Percentiles rank a stretch among this genome's conserved stretches.
These are phyloP conservation scores for Trichaptum fuscoviolaceum DNA, from an alignment of 768 basidiomycete genomes.

Conservation along the genomic window DNA sequence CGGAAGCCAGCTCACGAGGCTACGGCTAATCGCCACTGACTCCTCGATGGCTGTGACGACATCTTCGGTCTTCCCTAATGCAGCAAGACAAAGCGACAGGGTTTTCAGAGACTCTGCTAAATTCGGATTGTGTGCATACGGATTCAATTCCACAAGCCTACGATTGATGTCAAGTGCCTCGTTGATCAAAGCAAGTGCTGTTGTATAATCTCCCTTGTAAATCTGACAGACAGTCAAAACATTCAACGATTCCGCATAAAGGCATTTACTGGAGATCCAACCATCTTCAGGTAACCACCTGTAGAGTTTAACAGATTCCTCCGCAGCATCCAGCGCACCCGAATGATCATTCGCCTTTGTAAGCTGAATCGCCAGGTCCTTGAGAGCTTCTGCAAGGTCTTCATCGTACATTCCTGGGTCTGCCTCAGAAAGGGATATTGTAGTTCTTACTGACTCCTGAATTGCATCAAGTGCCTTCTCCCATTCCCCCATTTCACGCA, in stretches of 20 bases:
- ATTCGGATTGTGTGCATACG: not conserved
- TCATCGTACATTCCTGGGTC: too few relatives aligned
- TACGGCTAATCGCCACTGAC: constrained; percentile 7
- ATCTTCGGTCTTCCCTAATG: not conserved
- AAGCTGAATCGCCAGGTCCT: not conserved
- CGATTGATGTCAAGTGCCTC: not conserved
- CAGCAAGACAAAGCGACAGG: not conserved
- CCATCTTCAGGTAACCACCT: not conserved
- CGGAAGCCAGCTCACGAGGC: constrained; percentile 8
- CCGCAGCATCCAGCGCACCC: not conserved
- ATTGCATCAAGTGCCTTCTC: constrained; percentile 10
- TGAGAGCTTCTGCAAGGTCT: not conserved
- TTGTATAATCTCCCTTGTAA: not conserved
- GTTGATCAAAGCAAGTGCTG: not conserved
- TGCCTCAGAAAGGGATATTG: not conserved
- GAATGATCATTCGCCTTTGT: not conserved
- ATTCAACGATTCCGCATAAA: constrained; percentile 7
- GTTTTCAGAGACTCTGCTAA: not conserved
- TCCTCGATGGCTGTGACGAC: constrained; percentile 10
- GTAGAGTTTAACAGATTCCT: not conserved
- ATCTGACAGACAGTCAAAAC: constrained; percentile 6
- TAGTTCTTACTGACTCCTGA: constrained; percentile 4
- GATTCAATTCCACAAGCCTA: not conserved
- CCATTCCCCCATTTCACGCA: constrained; percentile 7
- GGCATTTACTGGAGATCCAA: too few relatives aligned